Conservation (phyloP, 345 rosid species). For the Gossypium sturtianum region DNA sequence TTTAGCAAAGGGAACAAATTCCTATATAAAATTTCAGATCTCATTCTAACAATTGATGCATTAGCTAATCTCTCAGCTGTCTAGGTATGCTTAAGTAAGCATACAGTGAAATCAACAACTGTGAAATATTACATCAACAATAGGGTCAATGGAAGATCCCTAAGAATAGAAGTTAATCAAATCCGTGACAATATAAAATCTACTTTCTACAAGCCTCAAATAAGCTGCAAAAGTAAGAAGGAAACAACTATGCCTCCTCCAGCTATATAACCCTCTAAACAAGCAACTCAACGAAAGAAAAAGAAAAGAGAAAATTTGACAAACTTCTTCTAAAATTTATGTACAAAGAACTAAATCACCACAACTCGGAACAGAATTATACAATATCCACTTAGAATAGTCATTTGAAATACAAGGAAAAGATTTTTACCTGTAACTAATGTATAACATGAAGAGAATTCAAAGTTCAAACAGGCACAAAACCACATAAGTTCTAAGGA, state of each 20-base stretch:
- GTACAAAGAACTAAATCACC: not conserved
- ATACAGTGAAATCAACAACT: not conserved
- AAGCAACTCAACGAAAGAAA: not conserved
- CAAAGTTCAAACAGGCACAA: not conserved
- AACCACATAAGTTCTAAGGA: not conserved
- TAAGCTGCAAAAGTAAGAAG: not conserved
- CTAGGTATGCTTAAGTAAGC: not conserved
- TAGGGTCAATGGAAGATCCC: not conserved
- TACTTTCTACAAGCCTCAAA: not conserved
- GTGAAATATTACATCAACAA: not conserved
- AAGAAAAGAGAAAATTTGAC: not conserved
- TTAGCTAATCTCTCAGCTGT: not conserved
- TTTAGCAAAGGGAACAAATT: no score
- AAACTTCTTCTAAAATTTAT: not conserved
- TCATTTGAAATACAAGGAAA: not conserved
- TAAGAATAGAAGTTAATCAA: not conserved
- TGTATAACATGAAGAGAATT: not conserved
- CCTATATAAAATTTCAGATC: not conserved
- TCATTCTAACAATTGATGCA: not conserved
- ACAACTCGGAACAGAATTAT: no score
- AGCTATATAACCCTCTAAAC: not conserved
- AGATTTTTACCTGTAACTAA: not conserved
- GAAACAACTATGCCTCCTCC: not conserved
- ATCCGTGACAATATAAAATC: not conserved
- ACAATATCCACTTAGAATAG: not conserved